Evolutionary conservation across 2,329 filamentous ascomycete species (phyloP), one percentile per base, ranked within the genome.

Genomic region (Fusarium buharicum): DNA sequence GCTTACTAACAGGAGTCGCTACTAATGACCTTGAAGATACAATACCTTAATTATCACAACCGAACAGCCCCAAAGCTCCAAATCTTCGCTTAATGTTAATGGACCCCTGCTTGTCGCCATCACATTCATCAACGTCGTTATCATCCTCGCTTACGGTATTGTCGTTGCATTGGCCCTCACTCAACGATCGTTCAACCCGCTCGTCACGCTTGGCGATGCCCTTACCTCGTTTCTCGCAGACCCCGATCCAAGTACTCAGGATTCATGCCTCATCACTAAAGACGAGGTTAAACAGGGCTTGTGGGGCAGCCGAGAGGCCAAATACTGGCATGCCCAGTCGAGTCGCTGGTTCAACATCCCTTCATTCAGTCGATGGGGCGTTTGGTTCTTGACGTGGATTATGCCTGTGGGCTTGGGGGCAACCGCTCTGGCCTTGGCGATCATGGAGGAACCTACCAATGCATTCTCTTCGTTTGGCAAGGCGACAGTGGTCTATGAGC

Each of bases 191-290:
- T 79, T 81, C 62, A 70, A 72, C 14, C 81, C 81, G 1, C 75
- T 84, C 5, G 77, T 79, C 14, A 84, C 81, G 1, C 73, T 84
- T 4, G 82, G 82, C 28, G 82, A 84, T 59, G 79, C 80, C 24
- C 72, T 84, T n/a, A 67, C 76, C 6, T 84, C 82, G 2, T 84
- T 84, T 52, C 76, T 84, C 40, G 70, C 72, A 12, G 73, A 76
- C 2, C 77, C 81, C 0, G 82, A 84, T 64, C 68, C 70, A 1
- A 75, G 74, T 2, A 83, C 81, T 0, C 73, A 72, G 24, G 76
- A 75, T 16, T 73, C 75, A 6, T 84, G 79, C 54, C 75, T 84
- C 13, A 68, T 84, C 43, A 78, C 77, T 51, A 83, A 83, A 59
- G 50, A 66, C 14, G 82, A 84, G 52, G 74, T 83, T 20, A 69